Evolutionary conservation across 768 basidiomycete genomes (phyloP).

Genomic region (Russula griseocarnosa): DNA sequence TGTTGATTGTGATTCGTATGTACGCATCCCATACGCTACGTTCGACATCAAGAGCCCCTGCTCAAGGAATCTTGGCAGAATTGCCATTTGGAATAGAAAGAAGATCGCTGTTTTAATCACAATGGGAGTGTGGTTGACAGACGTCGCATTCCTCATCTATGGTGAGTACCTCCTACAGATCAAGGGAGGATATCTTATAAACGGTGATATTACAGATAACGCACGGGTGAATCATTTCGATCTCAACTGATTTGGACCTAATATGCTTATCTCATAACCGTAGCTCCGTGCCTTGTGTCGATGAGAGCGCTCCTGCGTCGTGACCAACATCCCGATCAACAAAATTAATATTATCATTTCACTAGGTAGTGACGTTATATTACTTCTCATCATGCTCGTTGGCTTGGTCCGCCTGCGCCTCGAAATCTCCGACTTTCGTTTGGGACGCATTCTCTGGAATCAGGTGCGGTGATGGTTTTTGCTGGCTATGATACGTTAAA

Average conservation of each 20-base stretch:
- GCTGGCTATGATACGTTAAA: background rate
- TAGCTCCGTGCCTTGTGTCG: background rate
- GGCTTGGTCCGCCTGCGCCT: background rate
- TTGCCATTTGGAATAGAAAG: conserved; percentile 12
- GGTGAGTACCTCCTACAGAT: background rate
- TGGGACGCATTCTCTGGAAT: conserved; percentile 8
- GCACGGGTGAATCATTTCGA: background rate
- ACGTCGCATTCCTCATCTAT: conserved; percentile 9
- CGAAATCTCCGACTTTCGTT: background rate
- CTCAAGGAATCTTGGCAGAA: background rate
- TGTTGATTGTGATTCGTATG: conserved; percentile 9
- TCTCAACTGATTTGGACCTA: too few relatives aligned
- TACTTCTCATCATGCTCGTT: background rate
- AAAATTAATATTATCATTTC: background rate
- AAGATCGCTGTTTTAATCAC: background rate
- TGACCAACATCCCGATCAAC: background rate
- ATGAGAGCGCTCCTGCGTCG: background rate
- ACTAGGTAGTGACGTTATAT: background rate
- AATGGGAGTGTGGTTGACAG: background rate
- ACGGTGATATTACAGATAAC: background rate
- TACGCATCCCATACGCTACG: background rate
- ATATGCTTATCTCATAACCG: background rate
- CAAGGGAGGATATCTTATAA: background rate
- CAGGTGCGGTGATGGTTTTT: background rate
- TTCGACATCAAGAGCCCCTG: too few relatives aligned